phyloP scores from a whole-genome alignment of 352 stramenopile species.

The Globisporangium viniferum region DNA sequence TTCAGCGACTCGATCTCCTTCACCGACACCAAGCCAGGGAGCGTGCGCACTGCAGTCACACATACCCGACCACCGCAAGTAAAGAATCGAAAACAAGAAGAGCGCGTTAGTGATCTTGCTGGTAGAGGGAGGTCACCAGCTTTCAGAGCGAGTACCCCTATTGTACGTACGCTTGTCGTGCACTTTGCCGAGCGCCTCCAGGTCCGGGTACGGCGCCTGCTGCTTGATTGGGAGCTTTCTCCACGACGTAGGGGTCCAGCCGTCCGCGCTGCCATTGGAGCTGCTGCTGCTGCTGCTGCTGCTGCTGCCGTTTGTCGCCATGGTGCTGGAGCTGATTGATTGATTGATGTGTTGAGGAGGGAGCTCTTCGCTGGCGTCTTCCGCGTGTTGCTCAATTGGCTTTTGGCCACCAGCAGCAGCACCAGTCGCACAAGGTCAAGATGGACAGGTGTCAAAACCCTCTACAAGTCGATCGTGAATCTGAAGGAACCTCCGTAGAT shows the following conservation, averaged over 20 bases:
- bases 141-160: not conserved
- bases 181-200: constrained; percentile 64
- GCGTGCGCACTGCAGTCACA: constrained; percentile 51
- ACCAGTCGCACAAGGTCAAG: not conserved
- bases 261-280: not conserved
- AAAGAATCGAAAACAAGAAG: constrained; percentile 28
- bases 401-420: not conserved
- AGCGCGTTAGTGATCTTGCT: constrained; percentile 8
- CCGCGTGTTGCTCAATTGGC: constrained; percentile 6
- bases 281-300: constrained; percentile 1
- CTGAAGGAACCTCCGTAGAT: not conserved
- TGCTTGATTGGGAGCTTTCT: constrained; percentile 77
- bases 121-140: not conserved
- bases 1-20: constrained; percentile 93
- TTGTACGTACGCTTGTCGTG: constrained; percentile 58
- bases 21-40: constrained; percentile 94
- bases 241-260: constrained; percentile 77
- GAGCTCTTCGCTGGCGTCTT: not conserved
- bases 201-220: constrained; percentile 72
- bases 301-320: constrained; percentile 2
- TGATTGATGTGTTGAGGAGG: too few relatives aligned
- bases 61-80: constrained; percentile 15
- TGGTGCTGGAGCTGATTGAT: not conserved
- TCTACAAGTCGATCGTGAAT: not conserved
- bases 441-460: not conserved